A percentile compares a stretch with the other conserved stretches of the same genome.
Conservation (phyloP, 106 monocot species). For the Narthecium ossifragum region DNA sequence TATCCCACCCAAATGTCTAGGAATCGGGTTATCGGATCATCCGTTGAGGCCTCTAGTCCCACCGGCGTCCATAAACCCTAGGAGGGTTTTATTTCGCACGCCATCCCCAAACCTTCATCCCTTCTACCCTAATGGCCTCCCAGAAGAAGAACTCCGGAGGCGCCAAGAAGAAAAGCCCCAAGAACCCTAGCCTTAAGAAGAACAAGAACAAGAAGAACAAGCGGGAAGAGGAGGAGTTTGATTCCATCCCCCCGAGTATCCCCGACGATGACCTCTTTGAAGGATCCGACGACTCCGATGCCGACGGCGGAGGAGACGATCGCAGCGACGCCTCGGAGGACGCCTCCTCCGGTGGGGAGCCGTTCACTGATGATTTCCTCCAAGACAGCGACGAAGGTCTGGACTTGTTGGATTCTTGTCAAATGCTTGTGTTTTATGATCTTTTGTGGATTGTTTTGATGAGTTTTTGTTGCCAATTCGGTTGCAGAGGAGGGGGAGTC, state of each 20-base stretch:
- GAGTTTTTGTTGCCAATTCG: not conserved
- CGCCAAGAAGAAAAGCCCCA: too few relatives aligned
- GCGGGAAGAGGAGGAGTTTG: not conserved
- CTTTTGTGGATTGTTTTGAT: not conserved
- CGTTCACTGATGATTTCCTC: slow-evolving; percentile 72
- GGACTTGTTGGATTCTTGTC: not conserved
- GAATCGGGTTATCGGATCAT: too few relatives aligned
- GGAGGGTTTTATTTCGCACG: not conserved
- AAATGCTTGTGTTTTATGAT: not conserved
- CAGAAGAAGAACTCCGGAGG: not conserved
- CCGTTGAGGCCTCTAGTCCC: too few relatives aligned
- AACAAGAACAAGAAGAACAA: not conserved
- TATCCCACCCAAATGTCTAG: too few relatives aligned
- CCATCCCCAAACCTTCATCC: not conserved
- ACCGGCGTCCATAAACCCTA: slow-evolving; percentile 2
- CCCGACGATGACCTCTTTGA: not conserved
- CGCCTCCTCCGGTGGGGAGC: slow-evolving; percentile 54
- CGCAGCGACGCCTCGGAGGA: slow-evolving; percentile 5
- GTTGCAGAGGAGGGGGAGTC: slow-evolving; percentile 22
- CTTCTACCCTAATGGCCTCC: not conserved
- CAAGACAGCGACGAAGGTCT: slow-evolving; percentile 43
- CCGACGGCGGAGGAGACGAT: slow-evolving; percentile 13
- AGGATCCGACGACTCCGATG: slow-evolving; percentile 8
- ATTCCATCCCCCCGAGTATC: too few relatives aligned
- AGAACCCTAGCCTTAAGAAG: not conserved